Base-by-base conservation (phyloP, 805 yeast genomes). In the Yamadazyma sp. region DNA sequence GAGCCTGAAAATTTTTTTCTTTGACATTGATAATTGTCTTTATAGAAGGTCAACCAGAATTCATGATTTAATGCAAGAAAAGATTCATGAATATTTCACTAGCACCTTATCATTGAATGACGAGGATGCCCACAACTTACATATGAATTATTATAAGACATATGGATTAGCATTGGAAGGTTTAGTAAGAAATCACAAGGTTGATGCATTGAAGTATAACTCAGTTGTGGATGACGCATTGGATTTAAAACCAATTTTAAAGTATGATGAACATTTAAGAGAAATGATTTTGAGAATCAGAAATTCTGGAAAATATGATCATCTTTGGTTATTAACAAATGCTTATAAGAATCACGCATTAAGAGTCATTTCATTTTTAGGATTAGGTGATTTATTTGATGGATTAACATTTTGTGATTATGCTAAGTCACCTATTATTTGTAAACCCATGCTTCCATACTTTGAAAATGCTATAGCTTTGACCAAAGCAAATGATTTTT, bases 101-200 rank as follows among this genome's bases (percentile, higher is more conserved):
- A 70, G 72, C 36, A 69, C 73, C 31, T 67, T 91, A 34, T 53
- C 68, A 13, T 61, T 91, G 27, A 65, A 69, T 30, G 87, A 80
- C 44, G 82, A 79, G 28, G 87, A 82, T 9, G 98, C 98, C 1
- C 73, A 71, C 38, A 51, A 62, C 15, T 68, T 93, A 42, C 95
- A 87, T 53, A 64, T 67, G 55, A 70, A 71, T 43, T 91, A 91
- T 62, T 93, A 91, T 56, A 76, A 76, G 48, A 82, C 83, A 30
- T 91, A 88, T 52, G 98, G 98, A 1, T 70, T 91, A 40, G 97
- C 98, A 0, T 77, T 91, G 33, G 96, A 91, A 58, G 98, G 98
- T 0, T 68, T 91, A 30, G 83, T 78, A 7, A 60, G 81, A 42
- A 65, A 75, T 47, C 80, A 78, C 49, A 77, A 78, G 44, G 84